A percentile compares a stretch with the other conserved stretches of the same genome.
Conservation (phyloP, 495 filamentous ascomycete species). For the Arthonia radiata region DNA sequence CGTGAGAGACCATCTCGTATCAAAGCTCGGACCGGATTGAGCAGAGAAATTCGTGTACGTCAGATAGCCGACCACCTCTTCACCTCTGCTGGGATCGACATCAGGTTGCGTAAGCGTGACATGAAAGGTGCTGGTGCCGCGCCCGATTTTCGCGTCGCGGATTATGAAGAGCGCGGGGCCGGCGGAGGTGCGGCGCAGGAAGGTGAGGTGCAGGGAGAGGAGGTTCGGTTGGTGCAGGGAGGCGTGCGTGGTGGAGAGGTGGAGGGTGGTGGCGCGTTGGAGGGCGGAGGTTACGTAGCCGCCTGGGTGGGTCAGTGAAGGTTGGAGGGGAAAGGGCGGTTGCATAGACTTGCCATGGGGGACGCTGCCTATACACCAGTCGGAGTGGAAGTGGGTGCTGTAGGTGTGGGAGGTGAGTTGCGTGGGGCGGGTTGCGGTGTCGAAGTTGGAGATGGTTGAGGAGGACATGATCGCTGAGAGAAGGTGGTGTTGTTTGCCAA, state of each 20-base stretch:
- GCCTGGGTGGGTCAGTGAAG: constrained; percentile 15
- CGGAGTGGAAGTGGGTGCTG: constrained; percentile 26
- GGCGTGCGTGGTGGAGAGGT: constrained; percentile 39
- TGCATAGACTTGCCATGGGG: constrained; percentile 1
- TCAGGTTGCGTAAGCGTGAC: constrained; percentile 30
- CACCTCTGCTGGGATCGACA: constrained; percentile 14
- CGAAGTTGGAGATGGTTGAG: no score
- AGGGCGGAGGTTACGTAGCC: constrained; percentile 48
- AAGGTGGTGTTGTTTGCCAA: no score
- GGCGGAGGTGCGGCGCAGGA: constrained; percentile 38
- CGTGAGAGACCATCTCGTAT: constrained; percentile 17
- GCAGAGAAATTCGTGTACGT: constrained; percentile 35
- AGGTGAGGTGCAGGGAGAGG: constrained; percentile 45
- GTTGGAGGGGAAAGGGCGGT: constrained; percentile 1
- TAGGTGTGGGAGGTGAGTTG: constrained; percentile 37
- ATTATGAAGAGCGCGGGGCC: constrained; percentile 40
- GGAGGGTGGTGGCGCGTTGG: constrained; percentile 30
- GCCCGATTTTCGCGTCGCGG: constrained; percentile 47
- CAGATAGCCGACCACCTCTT: constrained; percentile 42
- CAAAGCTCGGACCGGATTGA: constrained; percentile 21
- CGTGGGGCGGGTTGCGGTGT: constrained; percentile 29
- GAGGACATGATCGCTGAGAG: no score
- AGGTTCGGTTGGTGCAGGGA: constrained; percentile 34
- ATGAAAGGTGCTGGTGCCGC: constrained; percentile 43
- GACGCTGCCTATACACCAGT: constrained; percentile 54